These are phyloP conservation scores for Aspergillus ostianus DNA, from an alignment of 495 filamentous ascomycete genomes.

Conservation along the genomic window DNA sequence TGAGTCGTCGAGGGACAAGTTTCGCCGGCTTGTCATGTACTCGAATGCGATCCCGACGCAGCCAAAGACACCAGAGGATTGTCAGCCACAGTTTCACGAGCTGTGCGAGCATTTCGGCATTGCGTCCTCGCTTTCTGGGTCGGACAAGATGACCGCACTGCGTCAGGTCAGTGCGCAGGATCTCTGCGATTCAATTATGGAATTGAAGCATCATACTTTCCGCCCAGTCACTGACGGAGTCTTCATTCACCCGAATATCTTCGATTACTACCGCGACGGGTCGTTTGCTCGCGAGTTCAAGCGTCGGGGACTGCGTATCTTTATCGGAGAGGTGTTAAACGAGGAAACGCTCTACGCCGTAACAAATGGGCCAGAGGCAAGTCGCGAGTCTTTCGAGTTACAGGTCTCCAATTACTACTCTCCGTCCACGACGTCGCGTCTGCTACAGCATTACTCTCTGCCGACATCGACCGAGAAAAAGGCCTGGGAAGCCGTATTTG, in stretches of 20 bases:
- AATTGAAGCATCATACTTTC: conserved; percentile 44
- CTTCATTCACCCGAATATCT: conserved; percentile 40
- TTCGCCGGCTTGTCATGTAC: conserved; percentile 41
- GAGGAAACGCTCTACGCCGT: conserved; percentile 45
- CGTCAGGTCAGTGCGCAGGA: conserved; percentile 29
- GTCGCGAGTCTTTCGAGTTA: conserved; percentile 30
- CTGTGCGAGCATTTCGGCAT: conserved; percentile 39
- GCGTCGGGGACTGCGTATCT: conserved; percentile 34
- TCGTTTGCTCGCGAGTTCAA: conserved; percentile 41
- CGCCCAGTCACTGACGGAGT: conserved; percentile 41
- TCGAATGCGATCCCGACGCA: conserved; percentile 50
- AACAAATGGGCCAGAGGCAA: conserved; percentile 32
- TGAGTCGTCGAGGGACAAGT: conserved; percentile 20
- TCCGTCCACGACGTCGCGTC: conserved; percentile 26
- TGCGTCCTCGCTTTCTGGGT: conserved; percentile 20
- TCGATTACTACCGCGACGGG: conserved; percentile 39
- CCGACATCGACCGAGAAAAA: conserved; percentile 18
- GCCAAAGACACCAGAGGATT: conserved; percentile 40
- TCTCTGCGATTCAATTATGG: conserved; percentile 30
- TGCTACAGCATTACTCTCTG: conserved; percentile 39
- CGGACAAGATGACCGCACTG: conserved; percentile 37
- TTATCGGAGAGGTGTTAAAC: conserved; percentile 48
- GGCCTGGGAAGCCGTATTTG: conserved; percentile 45
- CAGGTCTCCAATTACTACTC: conserved; percentile 49
- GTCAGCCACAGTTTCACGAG: conserved; percentile 49